phyloP scores from a whole-genome alignment of 768 basidiomycete species.

The Kwoniella botswanensis region DNA sequence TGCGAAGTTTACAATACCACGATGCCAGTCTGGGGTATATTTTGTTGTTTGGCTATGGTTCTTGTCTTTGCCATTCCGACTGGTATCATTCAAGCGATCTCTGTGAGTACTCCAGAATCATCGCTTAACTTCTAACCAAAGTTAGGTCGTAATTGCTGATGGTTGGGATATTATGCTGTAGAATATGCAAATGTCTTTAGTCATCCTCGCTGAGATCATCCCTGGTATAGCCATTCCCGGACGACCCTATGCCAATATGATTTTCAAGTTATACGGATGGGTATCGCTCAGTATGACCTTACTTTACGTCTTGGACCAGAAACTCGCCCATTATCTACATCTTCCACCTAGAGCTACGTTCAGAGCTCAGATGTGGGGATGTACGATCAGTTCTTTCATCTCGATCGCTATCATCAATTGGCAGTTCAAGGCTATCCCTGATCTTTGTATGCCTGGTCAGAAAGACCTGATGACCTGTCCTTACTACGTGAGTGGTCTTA shows the following conservation, averaged over 20 bases:
- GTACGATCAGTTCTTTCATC: slow-evolving; percentile 49
- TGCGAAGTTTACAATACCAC: slow-evolving; percentile 60
- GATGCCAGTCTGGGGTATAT: slow-evolving; percentile 71
- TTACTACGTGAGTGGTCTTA: slow-evolving; percentile 56
- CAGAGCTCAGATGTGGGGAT: slow-evolving; percentile 58
- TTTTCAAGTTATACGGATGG: slow-evolving; percentile 64
- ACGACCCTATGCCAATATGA: slow-evolving; percentile 58
- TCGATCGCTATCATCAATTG: slow-evolving; percentile 59
- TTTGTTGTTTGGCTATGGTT: slow-evolving; percentile 62
- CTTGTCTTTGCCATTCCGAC: slow-evolving; percentile 67
- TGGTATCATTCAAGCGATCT: slow-evolving; percentile 77
- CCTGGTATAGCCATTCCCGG: slow-evolving; percentile 56
- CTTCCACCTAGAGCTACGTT: slow-evolving; percentile 88
- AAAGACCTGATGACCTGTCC: slow-evolving; percentile 66
- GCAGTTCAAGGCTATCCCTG: slow-evolving; percentile 55
- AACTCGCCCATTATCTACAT: slow-evolving; percentile 84
- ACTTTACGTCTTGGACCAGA: slow-evolving; percentile 45
- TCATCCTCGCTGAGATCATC: slow-evolving; percentile 58
- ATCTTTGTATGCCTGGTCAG: slow-evolving; percentile 58
- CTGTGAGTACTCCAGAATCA: slow-evolving; percentile 15
- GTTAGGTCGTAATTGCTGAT: neutral
- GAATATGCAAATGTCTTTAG: slow-evolving; percentile 55
- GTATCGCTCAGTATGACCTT: slow-evolving; percentile 9
- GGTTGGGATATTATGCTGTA: neutral
- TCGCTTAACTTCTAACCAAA: slow-evolving; percentile 52